These are phyloP conservation scores for Gynostemma pentaphyllum DNA, from an alignment of 306 rosid species.

Conservation along the genomic window DNA sequence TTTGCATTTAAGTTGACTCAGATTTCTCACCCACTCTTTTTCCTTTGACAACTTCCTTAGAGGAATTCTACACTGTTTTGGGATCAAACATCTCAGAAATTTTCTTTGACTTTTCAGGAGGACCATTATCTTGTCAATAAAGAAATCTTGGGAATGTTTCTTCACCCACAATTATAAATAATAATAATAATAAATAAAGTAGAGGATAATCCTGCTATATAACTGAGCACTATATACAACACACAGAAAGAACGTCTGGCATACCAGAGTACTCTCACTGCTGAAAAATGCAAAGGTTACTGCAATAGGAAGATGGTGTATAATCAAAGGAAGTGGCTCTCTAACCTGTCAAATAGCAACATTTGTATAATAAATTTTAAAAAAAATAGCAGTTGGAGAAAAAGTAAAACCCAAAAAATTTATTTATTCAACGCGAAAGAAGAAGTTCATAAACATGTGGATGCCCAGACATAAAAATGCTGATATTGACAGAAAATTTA, in stretches of 20 bases:
- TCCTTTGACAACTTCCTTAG: no score
- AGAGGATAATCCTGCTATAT: not conserved
- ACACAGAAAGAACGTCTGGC: not conserved
- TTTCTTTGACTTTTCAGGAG: no score
- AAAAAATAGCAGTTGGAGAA: not conserved
- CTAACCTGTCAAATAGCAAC: slow-evolving; percentile 45
- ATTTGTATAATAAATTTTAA: not conserved
- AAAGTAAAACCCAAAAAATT: not conserved
- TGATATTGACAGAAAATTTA: not conserved
- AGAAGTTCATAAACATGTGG: not conserved
- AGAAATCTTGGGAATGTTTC: no score
- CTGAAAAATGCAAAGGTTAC: slow-evolving; percentile 84
- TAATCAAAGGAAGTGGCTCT: slow-evolving; percentile 74
- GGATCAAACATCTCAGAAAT: no score
- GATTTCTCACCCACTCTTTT: no score
- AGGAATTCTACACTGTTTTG: no score
- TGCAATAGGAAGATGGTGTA: slow-evolving; percentile 92
- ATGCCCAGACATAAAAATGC: not conserved
- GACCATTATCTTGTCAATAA: no score
- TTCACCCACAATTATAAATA: no score
- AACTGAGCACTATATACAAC: slow-evolving; percentile 11
- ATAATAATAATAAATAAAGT: no score
- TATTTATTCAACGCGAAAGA: not conserved
- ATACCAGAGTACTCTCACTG: slow-evolving; percentile 51
- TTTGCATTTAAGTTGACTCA: no score